These are phyloP conservation scores for Phytophthora fragariae DNA, from an alignment of 352 stramenopile genomes.

Conservation along the genomic window DNA sequence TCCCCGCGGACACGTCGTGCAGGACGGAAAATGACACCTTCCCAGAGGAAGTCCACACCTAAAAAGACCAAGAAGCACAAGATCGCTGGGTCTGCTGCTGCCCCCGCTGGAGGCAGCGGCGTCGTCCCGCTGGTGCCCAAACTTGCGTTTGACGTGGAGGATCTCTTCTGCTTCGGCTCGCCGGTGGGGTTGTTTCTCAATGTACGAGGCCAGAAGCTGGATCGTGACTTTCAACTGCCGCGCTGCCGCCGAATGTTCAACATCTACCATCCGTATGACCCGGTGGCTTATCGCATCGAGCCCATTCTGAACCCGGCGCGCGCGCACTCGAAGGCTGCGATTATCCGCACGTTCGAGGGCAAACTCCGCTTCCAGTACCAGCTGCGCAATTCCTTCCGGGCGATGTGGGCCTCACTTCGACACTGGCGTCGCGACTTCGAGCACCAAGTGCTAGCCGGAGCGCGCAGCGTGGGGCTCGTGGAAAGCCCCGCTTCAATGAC, in stretches of 20 bases:
- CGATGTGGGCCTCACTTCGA: conserved; percentile 79
- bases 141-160: conserved; percentile 82
- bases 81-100: conserved; percentile 13
- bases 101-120: conserved; percentile 13
- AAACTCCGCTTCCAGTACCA: conserved; percentile 89
- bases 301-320: conserved; percentile 88
- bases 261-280: conserved; percentile 96
- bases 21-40: conserved; percentile 17
- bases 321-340: conserved; percentile 82
- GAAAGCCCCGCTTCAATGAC: conserved; percentile 50
- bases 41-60: conserved; percentile 34
- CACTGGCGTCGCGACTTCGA: conserved; percentile 84
- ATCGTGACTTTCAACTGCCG: conserved; percentile 73
- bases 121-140: conserved; percentile 53
- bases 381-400: conserved; percentile 81
- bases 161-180: conserved; percentile 92
- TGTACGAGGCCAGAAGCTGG: conserved; percentile 87
- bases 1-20: conserved; percentile 20
- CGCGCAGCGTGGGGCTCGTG: conserved; percentile 78
- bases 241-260: conserved; percentile 93
- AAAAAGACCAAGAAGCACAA: conserved; percentile 38
- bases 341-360: conserved; percentile 87
- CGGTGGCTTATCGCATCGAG: conserved; percentile 96
- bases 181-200: conserved; percentile 93
- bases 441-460: conserved; percentile 69